Percentiles rank a stretch among this genome's conserved stretches.
phyloP scores from a whole-genome alignment of 1,139 yeast genomes.

The Lodderomyces pseudojiufengensis region DNA sequence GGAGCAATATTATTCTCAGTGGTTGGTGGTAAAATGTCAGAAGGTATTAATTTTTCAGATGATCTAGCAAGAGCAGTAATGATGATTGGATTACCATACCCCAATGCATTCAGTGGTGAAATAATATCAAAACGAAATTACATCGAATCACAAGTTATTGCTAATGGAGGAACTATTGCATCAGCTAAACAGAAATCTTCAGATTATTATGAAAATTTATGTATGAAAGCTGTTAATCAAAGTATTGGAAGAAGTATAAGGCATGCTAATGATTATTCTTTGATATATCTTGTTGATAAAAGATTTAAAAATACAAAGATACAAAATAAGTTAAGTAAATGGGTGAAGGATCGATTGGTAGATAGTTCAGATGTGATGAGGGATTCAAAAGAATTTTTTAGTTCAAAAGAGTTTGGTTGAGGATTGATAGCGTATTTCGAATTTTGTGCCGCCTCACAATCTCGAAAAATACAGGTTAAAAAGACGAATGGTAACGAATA shows the following conservation, averaged over 20 bases:
- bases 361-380: not conserved
- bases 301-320: constrained; percentile 53
- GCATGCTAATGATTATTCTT: constrained; percentile 77
- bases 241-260: constrained; percentile 92
- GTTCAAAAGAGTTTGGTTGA: not conserved
- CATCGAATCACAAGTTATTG: constrained; percentile 47
- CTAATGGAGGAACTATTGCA: constrained; percentile 36
- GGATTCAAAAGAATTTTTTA: constrained; percentile 3
- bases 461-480: too few relatives aligned
- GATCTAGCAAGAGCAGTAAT: constrained; percentile 82
- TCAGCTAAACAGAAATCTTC: constrained; percentile 47
- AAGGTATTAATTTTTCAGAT: constrained; percentile 90
- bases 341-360: constrained; percentile 57
- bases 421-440: too few relatives aligned
- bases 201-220: constrained; percentile 76
- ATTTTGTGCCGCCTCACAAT: too few relatives aligned
- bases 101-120: constrained; percentile 82
- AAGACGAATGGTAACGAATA: not conserved
- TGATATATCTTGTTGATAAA: constrained; percentile 66
- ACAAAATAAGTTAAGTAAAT: constrained; percentile 63
- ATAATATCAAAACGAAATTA: constrained; percentile 68
- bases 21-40: constrained; percentile 92
- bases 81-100: constrained; percentile 88
- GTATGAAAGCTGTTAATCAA: constrained; percentile 92
- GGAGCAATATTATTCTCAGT: constrained; percentile 81